These are phyloP conservation scores for Verticillium tricorpus DNA, from an alignment of 2,329 filamentous ascomycete genomes.

Conservation along the genomic window DNA sequence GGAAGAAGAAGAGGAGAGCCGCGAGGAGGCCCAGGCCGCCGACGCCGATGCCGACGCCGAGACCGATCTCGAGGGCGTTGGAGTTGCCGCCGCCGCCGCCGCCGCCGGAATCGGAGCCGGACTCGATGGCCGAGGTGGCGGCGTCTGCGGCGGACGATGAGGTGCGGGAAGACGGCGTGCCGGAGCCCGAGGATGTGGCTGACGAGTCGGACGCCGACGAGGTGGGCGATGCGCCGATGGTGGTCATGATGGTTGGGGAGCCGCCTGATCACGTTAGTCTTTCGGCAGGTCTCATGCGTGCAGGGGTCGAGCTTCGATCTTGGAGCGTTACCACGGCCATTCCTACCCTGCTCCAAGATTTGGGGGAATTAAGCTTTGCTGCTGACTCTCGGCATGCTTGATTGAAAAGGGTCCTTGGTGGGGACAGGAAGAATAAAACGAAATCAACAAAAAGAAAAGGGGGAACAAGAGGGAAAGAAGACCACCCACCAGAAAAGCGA, in stretches of 20 bases:
- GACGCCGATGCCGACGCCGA: slow-evolving; percentile 23
- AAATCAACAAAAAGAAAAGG: background rate
- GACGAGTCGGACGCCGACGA: background rate
- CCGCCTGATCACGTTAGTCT: background rate
- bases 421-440: background rate
- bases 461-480: background rate
- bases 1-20: slow-evolving; percentile 32
- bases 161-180: background rate
- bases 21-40: slow-evolving; percentile 32
- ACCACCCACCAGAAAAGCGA: background rate
- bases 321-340: background rate
- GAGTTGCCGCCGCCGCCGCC: background rate
- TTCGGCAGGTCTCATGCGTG: background rate
- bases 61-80: slow-evolving; percentile 1
- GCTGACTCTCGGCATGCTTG: too few species aligned
- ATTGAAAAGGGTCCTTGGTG: too few species aligned
- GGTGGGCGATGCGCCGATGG: background rate
- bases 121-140: background rate
- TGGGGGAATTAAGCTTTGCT: too few species aligned
- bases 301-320: background rate
- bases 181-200: background rate
- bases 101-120: background rate
- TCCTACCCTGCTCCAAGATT: too few species aligned
- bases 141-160: background rate
- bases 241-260: background rate